Base-by-base conservation (phyloP, 2,329 filamentous ascomycete genomes). In the Fusarium robinianum region DNA sequence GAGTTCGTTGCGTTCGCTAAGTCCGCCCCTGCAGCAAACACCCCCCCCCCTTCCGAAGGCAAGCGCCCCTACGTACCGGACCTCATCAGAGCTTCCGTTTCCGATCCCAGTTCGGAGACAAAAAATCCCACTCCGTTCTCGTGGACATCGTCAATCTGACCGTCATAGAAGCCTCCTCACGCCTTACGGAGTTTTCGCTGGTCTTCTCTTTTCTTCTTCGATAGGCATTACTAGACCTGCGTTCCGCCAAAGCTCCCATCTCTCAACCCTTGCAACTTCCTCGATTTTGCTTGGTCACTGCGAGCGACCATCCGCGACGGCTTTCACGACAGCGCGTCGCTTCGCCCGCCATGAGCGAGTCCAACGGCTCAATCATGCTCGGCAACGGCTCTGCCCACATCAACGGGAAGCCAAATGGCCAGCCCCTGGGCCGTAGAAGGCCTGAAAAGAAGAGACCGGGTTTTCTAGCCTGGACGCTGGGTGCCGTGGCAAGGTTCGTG, bases 401-500 rank as follows among this genome's bases (percentile, higher is more conserved):
- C 30, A 67, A 67, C 44, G 62, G 59, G 35, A 63, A 62, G 35
- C 24, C 42, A 10, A 67, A 66, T 40, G 62, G 62, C 39, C 64
- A 68, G 33, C 30, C 53, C 23, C 27, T 53, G 10, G 37, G 46
- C 49, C 52, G 55, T 12, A 61, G 60, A 50, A 55, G 46, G 22
- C 32, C 39, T 25, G 36, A 41, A 10, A 64, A 52, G 42, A 56
- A 46, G 37, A 49, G 48, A 23, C 58, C 53, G 35, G 57, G 67
- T 33, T 62, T 70, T 44, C 37, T 69, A 18, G 42, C 50, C 12
- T 68, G 73, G 63, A 53, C 72, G 25, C 68, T 82, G 50, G 79
- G 69, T 63, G 67, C 74, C 12, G 52, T 77, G 21, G 78, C 80
- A 11, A 80, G 83, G 82, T 82, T 72, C 42, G 69, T 55, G 14